phyloP scores from a whole-genome alignment of 768 basidiomycete genomes.

The Daedaleopsis sinensis region DNA sequence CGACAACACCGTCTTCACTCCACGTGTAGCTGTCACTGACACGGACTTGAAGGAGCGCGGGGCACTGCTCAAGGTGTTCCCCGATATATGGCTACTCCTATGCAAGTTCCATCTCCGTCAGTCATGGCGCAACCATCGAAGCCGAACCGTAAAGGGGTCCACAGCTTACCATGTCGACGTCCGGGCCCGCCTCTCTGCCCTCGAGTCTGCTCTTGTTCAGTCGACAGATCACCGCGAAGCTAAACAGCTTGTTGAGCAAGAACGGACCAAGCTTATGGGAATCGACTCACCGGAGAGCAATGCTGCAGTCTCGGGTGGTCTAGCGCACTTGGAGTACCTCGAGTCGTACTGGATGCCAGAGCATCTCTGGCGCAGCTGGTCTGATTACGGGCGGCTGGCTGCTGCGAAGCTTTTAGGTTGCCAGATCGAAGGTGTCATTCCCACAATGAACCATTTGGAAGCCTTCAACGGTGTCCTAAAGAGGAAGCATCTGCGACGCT shows the following conservation, averaged over 20 bases:
- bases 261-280: too few species aligned
- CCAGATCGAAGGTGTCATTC: slow-evolving; percentile 33
- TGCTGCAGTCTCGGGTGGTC: too few species aligned
- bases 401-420: slow-evolving; percentile 29
- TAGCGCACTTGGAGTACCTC: too few species aligned
- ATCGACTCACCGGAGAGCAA: too few species aligned
- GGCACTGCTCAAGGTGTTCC: slow-evolving; percentile 35
- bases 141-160: neutral
- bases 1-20: neutral
- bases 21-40: slow-evolving; percentile 34
- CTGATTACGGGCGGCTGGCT: slow-evolving; percentile 24
- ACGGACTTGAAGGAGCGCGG: slow-evolving; percentile 38
- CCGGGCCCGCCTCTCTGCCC: neutral
- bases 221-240: too few species aligned
- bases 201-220: too few species aligned
- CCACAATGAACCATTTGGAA: slow-evolving; percentile 45
- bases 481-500: slow-evolving; percentile 30
- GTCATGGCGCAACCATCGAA: slow-evolving; percentile 37
- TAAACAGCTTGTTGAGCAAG: too few species aligned
- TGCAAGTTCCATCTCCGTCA: slow-evolving; percentile 44
- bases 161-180: neutral
- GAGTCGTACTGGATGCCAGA: slow-evolving; percentile 31
- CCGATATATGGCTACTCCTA: slow-evolving; percentile 34
- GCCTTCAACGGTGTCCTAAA: slow-evolving; percentile 42
- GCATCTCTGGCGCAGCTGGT: slow-evolving; percentile 39